Evolutionary conservation across 306 rosid genomes (phyloP).

Genomic region (Elaeagnus macrophylla): DNA sequence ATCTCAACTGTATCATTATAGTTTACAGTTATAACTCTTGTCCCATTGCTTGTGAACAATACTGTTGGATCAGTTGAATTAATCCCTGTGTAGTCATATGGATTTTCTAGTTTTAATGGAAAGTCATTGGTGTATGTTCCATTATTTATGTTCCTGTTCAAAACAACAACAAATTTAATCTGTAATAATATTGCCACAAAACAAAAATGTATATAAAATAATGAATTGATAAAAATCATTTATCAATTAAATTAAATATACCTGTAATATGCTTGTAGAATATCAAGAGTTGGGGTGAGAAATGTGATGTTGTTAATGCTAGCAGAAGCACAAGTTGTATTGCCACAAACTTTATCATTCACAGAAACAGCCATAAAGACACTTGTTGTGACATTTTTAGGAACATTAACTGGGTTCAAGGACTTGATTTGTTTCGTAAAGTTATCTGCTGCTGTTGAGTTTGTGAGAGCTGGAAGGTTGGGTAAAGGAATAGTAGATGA

Average conservation of each 20-base stretch:
- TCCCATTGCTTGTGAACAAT: slow-evolving; percentile 17
- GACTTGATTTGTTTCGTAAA: slow-evolving; percentile 16
- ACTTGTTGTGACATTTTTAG: slow-evolving; percentile 3
- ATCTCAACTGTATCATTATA: slow-evolving; percentile 27
- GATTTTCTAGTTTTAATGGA: slow-evolving; percentile 14
- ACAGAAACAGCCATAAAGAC: slow-evolving; percentile 19
- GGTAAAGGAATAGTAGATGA: background rate
- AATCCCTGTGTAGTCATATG: slow-evolving; percentile 25
- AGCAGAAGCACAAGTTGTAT: slow-evolving; percentile 14
- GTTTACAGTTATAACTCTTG: slow-evolving; percentile 15
- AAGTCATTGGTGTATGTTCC: slow-evolving; percentile 17
- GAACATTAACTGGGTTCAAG: slow-evolving; percentile 25
- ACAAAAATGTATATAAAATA: background rate
- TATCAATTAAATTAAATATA: background rate
- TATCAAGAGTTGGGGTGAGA: slow-evolving; percentile 12
- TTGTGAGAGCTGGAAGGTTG: background rate
- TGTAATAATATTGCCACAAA: no score
- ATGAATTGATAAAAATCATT: no score
- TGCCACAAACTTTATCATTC: slow-evolving; percentile 14
- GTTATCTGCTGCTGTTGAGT: slow-evolving; percentile 3
- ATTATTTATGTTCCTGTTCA: background rate
- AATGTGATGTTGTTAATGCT: slow-evolving; percentile 33
- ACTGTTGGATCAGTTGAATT: slow-evolving; percentile 1
- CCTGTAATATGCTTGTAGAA: slow-evolving; percentile 28
- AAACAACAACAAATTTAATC: no score